Evolutionary conservation across 129 eudicot genomes (phyloP), one percentile per base, ranked within the genome.

Genomic region (Logfia minima): DNA sequence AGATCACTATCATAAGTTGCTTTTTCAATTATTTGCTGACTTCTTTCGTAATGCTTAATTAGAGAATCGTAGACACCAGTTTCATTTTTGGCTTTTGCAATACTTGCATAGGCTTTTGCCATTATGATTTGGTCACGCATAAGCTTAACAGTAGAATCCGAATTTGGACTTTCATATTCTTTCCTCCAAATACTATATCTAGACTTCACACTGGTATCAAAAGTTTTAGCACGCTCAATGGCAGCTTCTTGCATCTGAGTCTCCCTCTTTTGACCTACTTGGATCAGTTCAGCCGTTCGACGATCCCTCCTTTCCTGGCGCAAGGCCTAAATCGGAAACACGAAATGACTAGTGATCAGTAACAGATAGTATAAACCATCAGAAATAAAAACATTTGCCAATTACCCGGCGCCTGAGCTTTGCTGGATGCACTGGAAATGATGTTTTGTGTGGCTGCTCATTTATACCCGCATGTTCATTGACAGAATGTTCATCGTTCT

Each of bases 91-190:
- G 96, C 92, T 83, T 83, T 94, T 26, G 99, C 92, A 64, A 95
- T 88, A 66, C 89, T 91, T 66, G 99, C 97, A 80, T 95, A 95
- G 75, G 91, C 95, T 84, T 79, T 91, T 51, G 99, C 99, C 99
- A 95, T 91, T 81, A 95, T 92, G 80, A 95, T 87, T 85, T 95
- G 97, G 75, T 95, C 99, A 31, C 83, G 92, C 96, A 95, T 95
- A 70, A 95, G 99, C 80, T 91, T 95, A 43, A 95, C 79, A 10
- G 82, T 95, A 75, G 99, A 86, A 83, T 91, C 99, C 55, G 99
- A 85, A 76, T 95, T 91, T 45, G 99, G 97, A 74, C 81, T 91
- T 68, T 91, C 97, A 72, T 91, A 95, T 77, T 91, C 97, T 84
- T 83, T 84, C 85, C 99, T 95, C 99, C 97, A 95, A 87, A 95